Base-by-base conservation (phyloP, 106 monocot species). In the Posidonia australis region DNA sequence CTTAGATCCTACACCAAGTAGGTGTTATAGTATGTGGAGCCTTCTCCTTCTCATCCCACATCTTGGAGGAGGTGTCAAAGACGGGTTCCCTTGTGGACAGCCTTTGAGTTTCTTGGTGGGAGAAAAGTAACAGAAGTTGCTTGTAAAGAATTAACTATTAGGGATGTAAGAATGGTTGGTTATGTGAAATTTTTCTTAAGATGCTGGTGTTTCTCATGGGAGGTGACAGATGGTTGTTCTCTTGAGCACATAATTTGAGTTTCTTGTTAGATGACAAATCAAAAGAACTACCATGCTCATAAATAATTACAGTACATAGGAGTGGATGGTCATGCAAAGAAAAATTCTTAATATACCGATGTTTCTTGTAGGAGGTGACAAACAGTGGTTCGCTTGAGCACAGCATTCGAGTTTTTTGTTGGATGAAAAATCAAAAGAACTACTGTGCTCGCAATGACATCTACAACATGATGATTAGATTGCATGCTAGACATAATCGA, bases 261-360 rank as follows among this genome's bases (percentile, higher is more conserved):
- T 25, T 99, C 91, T 64, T 46, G 52, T 29, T 99, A 91, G 98
- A 84, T 98, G 87, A 98, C 91, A 75, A 83, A 81, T 81, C 98
- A 98, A 60, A 67, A 73, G 23, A 56, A 65, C 49, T 73, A 73
- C 21, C 36, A 4, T 36, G 36, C 36, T 7, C 36, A 36, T 36
- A 4, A 36, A 36, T 2, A 36, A 7, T 36, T 36, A 4, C 7
- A 36, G 36, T 36, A 4, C 7, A 36, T 36, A 36, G 36, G 36
- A 7, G 7, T 36, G 36, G 36, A 36, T 36, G 36, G 7, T 36
- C 7, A 4, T 36, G 36, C 7, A 2, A 36, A 4, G 36, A 36
- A 36, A 36, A 36, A 4, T 4, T 63, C 44, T 63, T 24, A 1
- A 36, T 28, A 49, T 4, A n/a, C 48, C 13, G 48, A 12, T 43